These are phyloP conservation scores for Aureobasidium pullulans DNA, from an alignment of 2,329 filamentous ascomycete species.

Conservation along the genomic window DNA sequence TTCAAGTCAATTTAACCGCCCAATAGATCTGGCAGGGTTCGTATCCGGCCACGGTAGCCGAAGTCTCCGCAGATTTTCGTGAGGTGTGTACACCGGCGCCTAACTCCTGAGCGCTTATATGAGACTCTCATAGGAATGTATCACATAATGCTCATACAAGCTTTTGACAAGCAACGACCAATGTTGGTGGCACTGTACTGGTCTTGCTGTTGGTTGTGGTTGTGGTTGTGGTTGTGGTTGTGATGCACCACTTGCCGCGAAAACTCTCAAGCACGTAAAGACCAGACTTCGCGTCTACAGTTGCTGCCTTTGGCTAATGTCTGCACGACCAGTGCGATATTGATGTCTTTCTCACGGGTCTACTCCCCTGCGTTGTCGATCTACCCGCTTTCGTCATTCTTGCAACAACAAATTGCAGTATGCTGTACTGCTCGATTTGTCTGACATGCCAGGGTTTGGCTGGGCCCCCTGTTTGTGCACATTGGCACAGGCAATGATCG, in stretches of 20 bases:
- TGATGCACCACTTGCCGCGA: neutral
- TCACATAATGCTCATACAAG: neutral
- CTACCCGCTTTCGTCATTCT: neutral
- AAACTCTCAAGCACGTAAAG: neutral
- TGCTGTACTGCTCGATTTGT: neutral
- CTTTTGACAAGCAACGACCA: neutral
- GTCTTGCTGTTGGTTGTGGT: neutral
- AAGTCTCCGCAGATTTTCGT: neutral
- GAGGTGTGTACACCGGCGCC: neutral
- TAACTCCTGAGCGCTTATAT: constrained; percentile 1
- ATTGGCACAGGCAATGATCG: neutral
- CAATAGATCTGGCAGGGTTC: neutral
- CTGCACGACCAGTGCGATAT: neutral
- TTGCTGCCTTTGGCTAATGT: neutral
- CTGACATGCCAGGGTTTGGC: neutral
- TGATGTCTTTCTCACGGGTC: neutral
- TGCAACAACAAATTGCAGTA: neutral
- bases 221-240: neutral
- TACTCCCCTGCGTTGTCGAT: neutral
- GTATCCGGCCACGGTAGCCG: neutral
- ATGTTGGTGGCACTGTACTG: neutral
- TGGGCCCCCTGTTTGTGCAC: neutral
- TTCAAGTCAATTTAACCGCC: neutral
- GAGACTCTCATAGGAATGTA: neutral
- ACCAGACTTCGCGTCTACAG: neutral